phyloP scores from a whole-genome alignment of 1,284 basidiomycete species.

The Mycosarcoma mackinlayi region DNA sequence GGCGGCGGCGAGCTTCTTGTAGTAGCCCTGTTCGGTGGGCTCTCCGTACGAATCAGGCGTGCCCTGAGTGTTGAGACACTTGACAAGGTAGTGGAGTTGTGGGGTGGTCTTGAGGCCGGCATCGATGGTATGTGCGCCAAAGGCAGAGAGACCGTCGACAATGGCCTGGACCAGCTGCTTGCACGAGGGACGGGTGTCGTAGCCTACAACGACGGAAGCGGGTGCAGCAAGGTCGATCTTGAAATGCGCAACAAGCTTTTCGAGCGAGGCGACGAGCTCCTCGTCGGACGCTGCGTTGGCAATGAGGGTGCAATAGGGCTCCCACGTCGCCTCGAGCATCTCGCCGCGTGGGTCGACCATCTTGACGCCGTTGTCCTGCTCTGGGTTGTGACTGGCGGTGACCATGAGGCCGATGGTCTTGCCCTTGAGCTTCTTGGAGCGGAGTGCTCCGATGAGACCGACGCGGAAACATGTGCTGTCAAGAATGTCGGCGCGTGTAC shows the following conservation, averaged over 20 bases:
- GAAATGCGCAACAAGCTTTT: constrained; percentile 75
- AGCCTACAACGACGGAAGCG: constrained; percentile 85
- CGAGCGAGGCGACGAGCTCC: constrained; percentile 78
- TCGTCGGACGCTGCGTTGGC: constrained; percentile 84
- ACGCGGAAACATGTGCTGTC: constrained; percentile 93
- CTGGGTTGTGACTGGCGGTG: constrained; percentile 98
- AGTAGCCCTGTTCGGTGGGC: constrained; percentile 87
- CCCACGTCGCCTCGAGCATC: constrained; percentile 98
- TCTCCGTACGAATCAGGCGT: constrained; percentile 79
- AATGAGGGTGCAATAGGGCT: constrained; percentile 85
- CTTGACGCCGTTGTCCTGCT: constrained; percentile 97
- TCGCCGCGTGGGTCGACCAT: constrained; percentile 97
- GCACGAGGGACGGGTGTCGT: constrained; percentile 92
- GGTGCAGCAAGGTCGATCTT: constrained; percentile 84
- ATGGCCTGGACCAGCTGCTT: constrained; percentile 83
- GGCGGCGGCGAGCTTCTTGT: constrained; percentile 83
- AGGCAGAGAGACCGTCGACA: constrained; percentile 81
- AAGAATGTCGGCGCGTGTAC: constrained; percentile 85
- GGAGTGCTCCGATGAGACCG: constrained; percentile 86
- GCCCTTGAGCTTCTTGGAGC: constrained; percentile 89
- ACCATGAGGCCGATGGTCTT: constrained; percentile 97
- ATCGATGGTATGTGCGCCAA: constrained; percentile 70
- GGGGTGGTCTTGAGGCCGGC: constrained; percentile 90
- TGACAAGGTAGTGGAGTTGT: constrained; percentile 93
- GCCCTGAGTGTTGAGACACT: constrained; percentile 85